A percentile compares a stretch with the other conserved stretches of the same genome.
These are phyloP conservation scores for Inosperma sp. DNA, from an alignment of 768 basidiomycete species.

Conservation along the genomic window DNA sequence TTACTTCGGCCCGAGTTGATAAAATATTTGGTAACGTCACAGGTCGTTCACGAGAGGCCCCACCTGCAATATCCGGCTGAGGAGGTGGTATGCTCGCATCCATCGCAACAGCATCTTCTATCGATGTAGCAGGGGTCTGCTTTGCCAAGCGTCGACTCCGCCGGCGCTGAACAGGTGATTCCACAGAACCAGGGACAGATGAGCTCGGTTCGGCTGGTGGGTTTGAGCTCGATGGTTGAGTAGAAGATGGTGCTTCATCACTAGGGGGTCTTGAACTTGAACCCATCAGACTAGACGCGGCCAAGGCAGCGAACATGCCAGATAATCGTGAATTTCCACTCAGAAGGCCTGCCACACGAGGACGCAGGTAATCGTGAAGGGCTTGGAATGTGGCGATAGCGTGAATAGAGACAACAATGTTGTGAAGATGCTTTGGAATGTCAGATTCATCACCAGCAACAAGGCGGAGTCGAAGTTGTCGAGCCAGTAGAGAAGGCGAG, in stretches of 20 bases:
- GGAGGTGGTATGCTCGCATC: conserved; percentile 10
- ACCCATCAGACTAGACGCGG: conserved; percentile 66
- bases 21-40: conserved; percentile 2
- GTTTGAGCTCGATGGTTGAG: conserved; percentile 23
- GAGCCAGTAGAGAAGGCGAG: conserved; percentile 86
- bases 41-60: conserved; percentile 9
- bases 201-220: conserved; percentile 30
- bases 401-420: conserved; percentile 95
- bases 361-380: conserved; percentile 91
- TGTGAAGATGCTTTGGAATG: conserved; percentile 79
- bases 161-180: conserved; percentile 51
- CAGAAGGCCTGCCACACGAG: conserved; percentile 73
- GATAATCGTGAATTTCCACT: conserved; percentile 64
- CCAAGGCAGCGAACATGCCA: conserved; percentile 87
- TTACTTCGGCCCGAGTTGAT: conserved; percentile 33
- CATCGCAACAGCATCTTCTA: conserved; percentile 10
- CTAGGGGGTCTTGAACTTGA: conserved; percentile 38
- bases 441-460: conserved; percentile 88
- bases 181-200: conserved; percentile 28
- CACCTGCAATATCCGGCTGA: conserved; percentile 3
- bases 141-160: conserved; percentile 83
- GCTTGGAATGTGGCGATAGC: conserved; percentile 98
- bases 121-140: conserved; percentile 29
- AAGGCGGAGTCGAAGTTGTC: conserved; percentile 84
- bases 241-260: conserved; percentile 32